Evolutionary conservation across 257 asterid genomes (phyloP).

Genomic region (Gentiana straminea): DNA sequence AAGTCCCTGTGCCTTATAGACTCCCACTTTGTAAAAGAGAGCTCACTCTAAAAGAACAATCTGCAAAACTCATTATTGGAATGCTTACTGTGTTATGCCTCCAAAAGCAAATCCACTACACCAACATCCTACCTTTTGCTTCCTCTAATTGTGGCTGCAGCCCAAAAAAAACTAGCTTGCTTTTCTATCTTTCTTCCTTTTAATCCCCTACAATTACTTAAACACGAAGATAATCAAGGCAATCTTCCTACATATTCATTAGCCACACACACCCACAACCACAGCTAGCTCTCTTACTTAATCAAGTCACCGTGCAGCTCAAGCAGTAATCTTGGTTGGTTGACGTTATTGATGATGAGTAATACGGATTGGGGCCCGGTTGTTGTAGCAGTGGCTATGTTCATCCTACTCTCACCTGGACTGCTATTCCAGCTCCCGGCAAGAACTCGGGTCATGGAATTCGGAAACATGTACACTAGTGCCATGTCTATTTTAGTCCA

Average conservation of each 20-base stretch:
- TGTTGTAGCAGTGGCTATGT: slow-evolving; percentile 85
- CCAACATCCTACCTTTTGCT: too few relatives aligned
- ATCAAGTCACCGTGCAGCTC: background rate
- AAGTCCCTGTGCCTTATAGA: too few relatives aligned
- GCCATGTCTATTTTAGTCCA: slow-evolving; percentile 78
- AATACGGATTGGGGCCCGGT: slow-evolving; percentile 83
- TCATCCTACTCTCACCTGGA: slow-evolving; percentile 81
- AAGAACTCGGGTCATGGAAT: slow-evolving; percentile 61
- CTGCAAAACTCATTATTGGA: too few relatives aligned
- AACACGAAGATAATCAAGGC: slow-evolving; percentile 38
- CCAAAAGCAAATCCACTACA: too few relatives aligned
- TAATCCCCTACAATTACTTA: slow-evolving; percentile 44
- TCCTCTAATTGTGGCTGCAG: too few relatives aligned
- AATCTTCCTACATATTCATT: slow-evolving; percentile 7
- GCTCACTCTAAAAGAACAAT: too few relatives aligned
- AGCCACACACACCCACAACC: background rate
- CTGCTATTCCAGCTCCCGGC: slow-evolving; percentile 84
- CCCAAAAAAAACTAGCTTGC: too few relatives aligned
- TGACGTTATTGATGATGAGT: background rate
- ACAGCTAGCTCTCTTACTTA: background rate
- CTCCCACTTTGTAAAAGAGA: too few relatives aligned
- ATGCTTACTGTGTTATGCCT: too few relatives aligned
- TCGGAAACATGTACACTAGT: slow-evolving; percentile 92
- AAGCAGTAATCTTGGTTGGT: background rate
- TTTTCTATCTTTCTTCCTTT: slow-evolving; percentile 2